Percentiles rank a stretch among this genome's conserved stretches.
Conservation (phyloP, 176 grass and related monocot species). For the Paspalum notatum region DNA sequence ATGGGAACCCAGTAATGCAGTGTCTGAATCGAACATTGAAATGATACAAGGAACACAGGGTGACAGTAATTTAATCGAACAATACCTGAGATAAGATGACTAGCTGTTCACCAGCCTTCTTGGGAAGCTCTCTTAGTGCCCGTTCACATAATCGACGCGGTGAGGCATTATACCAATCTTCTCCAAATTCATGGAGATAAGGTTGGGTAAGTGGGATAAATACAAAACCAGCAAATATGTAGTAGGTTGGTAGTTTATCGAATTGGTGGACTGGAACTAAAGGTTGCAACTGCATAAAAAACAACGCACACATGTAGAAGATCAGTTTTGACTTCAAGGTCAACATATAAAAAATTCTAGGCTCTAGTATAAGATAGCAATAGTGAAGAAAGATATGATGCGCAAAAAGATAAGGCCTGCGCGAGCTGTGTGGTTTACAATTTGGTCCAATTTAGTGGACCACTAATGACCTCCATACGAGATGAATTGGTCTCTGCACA, state of each 20-base stretch:
- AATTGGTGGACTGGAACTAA: slow-evolving; percentile 96
- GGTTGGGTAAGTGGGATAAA: slow-evolving; percentile 93
- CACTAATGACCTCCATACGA: slow-evolving; percentile 1
- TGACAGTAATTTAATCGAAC: slow-evolving; percentile 25
- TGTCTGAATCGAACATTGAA: slow-evolving; percentile 14
- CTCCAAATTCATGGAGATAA: slow-evolving; percentile 98
- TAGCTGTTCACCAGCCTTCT: slow-evolving; percentile 75
- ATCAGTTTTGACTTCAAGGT: slow-evolving; percentile 32
- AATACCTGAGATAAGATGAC: slow-evolving; percentile 94
- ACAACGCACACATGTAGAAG: slow-evolving; percentile 5
- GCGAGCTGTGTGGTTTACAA: slow-evolving; percentile 4
- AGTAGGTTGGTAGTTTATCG: slow-evolving; percentile 90
- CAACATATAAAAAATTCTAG: slow-evolving; percentile 16
- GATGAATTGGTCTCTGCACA: background rate
- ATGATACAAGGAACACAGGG: background rate
- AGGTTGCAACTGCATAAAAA: slow-evolving; percentile 82
- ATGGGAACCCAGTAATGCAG: background rate
- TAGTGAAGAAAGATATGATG: slow-evolving; percentile 5
- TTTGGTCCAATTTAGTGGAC: slow-evolving; percentile 7
- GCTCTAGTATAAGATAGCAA: background rate
- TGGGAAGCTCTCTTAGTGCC: slow-evolving; percentile 82
- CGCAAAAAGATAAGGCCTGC: background rate
- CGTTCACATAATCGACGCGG: slow-evolving; percentile 90
- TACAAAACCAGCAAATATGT: slow-evolving; percentile 94
- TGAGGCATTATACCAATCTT: slow-evolving; percentile 95